These are phyloP conservation scores for Xylaria sp. DNA, from an alignment of 2,329 filamentous ascomycete genomes.

Conservation along the genomic window DNA sequence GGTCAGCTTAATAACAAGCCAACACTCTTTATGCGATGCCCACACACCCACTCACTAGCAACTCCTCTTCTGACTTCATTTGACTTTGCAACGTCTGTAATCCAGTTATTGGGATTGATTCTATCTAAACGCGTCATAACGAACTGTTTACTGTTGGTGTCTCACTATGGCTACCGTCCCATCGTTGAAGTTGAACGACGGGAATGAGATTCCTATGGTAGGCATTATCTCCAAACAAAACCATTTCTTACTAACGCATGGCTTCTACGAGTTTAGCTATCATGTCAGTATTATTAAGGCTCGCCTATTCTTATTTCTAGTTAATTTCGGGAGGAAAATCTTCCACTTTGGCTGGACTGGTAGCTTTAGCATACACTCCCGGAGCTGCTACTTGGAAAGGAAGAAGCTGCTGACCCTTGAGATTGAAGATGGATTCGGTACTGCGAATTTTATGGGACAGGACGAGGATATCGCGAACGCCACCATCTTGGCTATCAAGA, in stretches of 20 bases:
- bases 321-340: neutral
- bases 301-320: neutral
- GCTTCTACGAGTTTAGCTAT: slow-evolving; percentile 58
- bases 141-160: neutral
- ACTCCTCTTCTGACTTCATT: neutral
- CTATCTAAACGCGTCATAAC: neutral
- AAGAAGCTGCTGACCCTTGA: slow-evolving; percentile 1
- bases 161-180: neutral
- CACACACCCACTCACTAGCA: slow-evolving; percentile 2
- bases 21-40: no score
- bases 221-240: slow-evolving; percentile 37
- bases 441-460: slow-evolving; percentile 70
- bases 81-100: neutral
- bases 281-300: slow-evolving; percentile 50
- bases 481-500: slow-evolving; percentile 71
- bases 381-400: neutral
- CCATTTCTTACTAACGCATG: neutral
- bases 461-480: slow-evolving; percentile 64
- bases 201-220: slow-evolving; percentile 77
- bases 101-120: neutral
- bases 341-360: neutral
- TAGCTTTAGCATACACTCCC: neutral
- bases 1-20: no score
- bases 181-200: slow-evolving; percentile 76
- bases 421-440: slow-evolving; percentile 75